phyloP scores from a whole-genome alignment of 495 filamentous ascomycete species.

The Lasiosphaeria miniovina region DNA sequence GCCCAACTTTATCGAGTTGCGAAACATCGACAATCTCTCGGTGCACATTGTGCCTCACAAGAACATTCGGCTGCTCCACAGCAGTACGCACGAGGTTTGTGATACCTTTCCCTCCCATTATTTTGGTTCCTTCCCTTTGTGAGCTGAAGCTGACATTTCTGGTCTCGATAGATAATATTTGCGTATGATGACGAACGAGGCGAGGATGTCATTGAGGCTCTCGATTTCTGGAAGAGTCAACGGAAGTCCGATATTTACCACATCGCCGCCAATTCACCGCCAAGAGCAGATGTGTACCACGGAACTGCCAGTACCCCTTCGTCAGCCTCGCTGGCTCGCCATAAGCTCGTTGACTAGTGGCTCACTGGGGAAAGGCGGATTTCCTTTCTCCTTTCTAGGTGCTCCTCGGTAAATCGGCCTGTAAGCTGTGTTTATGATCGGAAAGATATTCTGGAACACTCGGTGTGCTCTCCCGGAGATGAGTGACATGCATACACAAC shows the following conservation, averaged over 20 bases:
- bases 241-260: slow-evolving; percentile 37
- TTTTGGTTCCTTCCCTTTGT: no score
- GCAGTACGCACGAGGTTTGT: slow-evolving; percentile 84
- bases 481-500: no score
- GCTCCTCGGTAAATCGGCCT: no score
- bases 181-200: slow-evolving; percentile 97
- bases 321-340: background rate
- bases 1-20: slow-evolving; percentile 96
- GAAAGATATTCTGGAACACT: no score
- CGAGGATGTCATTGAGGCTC: slow-evolving; percentile 87
- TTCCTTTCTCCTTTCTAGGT: background rate
- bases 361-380: background rate
- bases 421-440: no score
- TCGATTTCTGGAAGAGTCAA: slow-evolving; percentile 90
- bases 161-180: slow-evolving; percentile 69
- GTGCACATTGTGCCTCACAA: slow-evolving; percentile 93
- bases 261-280: background rate
- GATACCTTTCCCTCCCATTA: no score
- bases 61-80: slow-evolving; percentile 96
- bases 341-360: background rate
- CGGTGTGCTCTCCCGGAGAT: no score
- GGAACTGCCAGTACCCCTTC: background rate
- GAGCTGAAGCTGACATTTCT: no score
- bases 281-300: background rate
- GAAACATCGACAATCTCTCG: slow-evolving; percentile 87